A percentile compares a stretch with the other conserved stretches of the same genome.
phyloP scores from a whole-genome alignment of 139 green algal genomes.

The Volvox africanus region DNA sequence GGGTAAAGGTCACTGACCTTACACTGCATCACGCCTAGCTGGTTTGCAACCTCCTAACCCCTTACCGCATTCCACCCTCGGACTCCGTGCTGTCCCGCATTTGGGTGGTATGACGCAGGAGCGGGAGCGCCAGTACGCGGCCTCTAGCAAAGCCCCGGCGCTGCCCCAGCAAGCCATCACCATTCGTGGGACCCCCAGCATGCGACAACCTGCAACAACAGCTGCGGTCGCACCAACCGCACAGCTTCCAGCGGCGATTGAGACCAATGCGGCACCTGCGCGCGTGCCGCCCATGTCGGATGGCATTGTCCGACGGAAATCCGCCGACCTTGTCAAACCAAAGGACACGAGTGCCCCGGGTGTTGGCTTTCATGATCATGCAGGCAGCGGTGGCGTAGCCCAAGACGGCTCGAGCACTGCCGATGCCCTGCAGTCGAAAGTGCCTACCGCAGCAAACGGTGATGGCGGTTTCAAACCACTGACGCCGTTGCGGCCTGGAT shows the following conservation, averaged over 20 bases:
- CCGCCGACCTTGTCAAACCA: background rate
- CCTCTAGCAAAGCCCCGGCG: background rate
- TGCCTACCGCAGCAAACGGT: background rate
- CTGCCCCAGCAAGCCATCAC: background rate
- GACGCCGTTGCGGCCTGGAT: slow-evolving; percentile 1
- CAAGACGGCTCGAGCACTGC: background rate
- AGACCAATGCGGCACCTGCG: background rate
- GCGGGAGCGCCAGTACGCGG: slow-evolving; percentile 25
- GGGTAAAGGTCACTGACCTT: too few relatives aligned
- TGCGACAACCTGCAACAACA: background rate
- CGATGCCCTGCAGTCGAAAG: background rate
- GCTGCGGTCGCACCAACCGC: background rate
- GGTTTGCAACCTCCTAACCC: background rate
- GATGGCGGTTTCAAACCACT: slow-evolving; percentile 1
- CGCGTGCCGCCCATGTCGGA: background rate
- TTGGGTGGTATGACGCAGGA: background rate
- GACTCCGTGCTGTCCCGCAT: background rate
- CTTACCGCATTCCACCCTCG: too few relatives aligned
- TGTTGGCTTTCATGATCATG: background rate
- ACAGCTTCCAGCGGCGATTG: background rate
- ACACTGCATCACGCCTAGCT: background rate
- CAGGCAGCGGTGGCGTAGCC: background rate
- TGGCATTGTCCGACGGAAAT: background rate
- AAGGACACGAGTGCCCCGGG: background rate
- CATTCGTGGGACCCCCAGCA: background rate